Conservation (phyloP, 2,329 filamentous ascomycete species). For the Penicillium sp. region DNA sequence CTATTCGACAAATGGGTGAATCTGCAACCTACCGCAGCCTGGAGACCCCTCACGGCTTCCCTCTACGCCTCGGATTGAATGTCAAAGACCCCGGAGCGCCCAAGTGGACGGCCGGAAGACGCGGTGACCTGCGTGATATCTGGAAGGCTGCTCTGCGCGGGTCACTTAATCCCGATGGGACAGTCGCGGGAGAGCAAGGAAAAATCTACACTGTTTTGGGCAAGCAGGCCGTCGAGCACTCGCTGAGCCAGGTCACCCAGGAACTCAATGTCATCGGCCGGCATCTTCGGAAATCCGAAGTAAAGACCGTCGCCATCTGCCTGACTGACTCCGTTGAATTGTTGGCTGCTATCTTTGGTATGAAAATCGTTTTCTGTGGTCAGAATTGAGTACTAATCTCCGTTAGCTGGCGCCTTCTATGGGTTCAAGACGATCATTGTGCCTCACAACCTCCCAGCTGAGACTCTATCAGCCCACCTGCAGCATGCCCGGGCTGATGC, state of each 20-base stretch:
- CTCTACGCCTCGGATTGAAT: conserved; percentile 72
- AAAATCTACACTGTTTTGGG: conserved; percentile 78
- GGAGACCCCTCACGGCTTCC: conserved; percentile 80
- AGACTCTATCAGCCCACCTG: conserved; percentile 69
- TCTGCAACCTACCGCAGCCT: conserved; percentile 83
- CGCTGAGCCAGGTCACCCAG: conserved; percentile 68
- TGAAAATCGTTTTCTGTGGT: conserved; percentile 12
- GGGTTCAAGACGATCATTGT: conserved; percentile 80
- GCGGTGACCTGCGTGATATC: conserved; percentile 87
- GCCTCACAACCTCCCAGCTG: conserved; percentile 73
- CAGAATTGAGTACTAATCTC: not conserved
- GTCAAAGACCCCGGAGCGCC: conserved; percentile 77
- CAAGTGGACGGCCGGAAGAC: conserved; percentile 77
- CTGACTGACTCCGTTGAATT: conserved; percentile 92
- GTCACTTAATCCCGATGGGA: conserved; percentile 61
- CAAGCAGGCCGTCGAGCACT: conserved; percentile 70
- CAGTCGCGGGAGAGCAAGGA: conserved; percentile 59
- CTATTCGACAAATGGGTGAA: conserved; percentile 78
- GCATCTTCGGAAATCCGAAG: conserved; percentile 66
- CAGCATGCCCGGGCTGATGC: conserved; percentile 72
- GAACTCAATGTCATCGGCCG: conserved; percentile 88
- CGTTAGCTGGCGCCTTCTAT: conserved; percentile 77
- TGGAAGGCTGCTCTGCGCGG: conserved; percentile 75
- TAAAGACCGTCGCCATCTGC: conserved; percentile 78
- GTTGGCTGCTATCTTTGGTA: conserved; percentile 72